Conservation (phyloP, 371 early-diverging fungal genomes). For the Circinella minor region DNA sequence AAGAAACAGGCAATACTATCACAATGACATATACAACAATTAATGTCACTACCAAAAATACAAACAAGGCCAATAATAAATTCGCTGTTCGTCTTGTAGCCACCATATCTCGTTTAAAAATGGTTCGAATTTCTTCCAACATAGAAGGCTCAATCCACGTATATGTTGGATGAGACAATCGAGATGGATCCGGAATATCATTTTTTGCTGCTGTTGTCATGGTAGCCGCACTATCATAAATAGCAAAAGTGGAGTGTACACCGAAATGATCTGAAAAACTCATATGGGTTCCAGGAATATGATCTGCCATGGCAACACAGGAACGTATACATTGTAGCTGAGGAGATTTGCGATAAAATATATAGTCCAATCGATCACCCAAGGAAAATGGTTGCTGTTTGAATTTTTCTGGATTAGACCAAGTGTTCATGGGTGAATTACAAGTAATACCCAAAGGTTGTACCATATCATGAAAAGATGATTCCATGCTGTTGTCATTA, state of each 20-base stretch:
- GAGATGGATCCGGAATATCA: background rate
- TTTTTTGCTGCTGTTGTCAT: background rate
- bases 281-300: slow-evolving; percentile 40
- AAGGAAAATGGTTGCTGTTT: slow-evolving; percentile 31
- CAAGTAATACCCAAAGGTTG: slow-evolving; percentile 58
- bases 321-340: slow-evolving; percentile 46
- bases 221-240: slow-evolving; percentile 4
- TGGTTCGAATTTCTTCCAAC: slow-evolving; percentile 21
- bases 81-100: slow-evolving; percentile 23
- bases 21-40: slow-evolving; percentile 24
- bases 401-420: slow-evolving; percentile 37
- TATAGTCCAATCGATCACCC: slow-evolving; percentile 66
- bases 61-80: slow-evolving; percentile 18
- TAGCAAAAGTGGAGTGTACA: slow-evolving; percentile 51
- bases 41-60: slow-evolving; percentile 14
- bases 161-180: slow-evolving; percentile 25
- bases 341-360: slow-evolving; percentile 52
- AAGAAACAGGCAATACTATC: slow-evolving; percentile 13
- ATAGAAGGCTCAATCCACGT: slow-evolving; percentile 17
- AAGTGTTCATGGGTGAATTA: slow-evolving; percentile 60
- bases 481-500: slow-evolving; percentile 4
- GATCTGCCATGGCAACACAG: slow-evolving; percentile 48
- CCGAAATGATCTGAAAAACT: slow-evolving; percentile 67
- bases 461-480: slow-evolving; percentile 26
- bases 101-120: slow-evolving; percentile 28